Evolutionary conservation across 805 yeast genomes (phyloP).

Genomic region (Kodamaea leandrae): DNA sequence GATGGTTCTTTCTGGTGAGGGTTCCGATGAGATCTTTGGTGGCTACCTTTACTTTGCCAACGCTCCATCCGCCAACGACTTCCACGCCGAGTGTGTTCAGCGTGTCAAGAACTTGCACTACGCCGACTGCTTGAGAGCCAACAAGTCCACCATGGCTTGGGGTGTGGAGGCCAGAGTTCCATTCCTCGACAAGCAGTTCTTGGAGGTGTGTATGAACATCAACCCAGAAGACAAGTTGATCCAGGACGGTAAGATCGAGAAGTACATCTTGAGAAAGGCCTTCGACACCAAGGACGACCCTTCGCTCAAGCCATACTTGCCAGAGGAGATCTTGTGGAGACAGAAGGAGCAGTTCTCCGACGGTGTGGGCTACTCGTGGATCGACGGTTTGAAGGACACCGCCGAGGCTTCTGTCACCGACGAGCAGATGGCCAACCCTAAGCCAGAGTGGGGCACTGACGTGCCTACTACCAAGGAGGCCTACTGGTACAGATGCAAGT

Average conservation of each 20-base stretch:
- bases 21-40: conserved; percentile 98
- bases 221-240: conserved; percentile 91
- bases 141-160: conserved; percentile 99
- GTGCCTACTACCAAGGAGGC: conserved; percentile 98
- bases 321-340: conserved; percentile 97
- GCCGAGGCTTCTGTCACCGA: conserved; percentile 86
- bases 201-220: conserved; percentile 91
- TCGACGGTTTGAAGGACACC: conserved; percentile 93
- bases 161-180: conserved; percentile 99
- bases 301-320: conserved; percentile 77
- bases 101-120: conserved; percentile 96
- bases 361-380: conserved; percentile 99
- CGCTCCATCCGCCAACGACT: conserved; percentile 90
- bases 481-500: conserved; percentile 96
- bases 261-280: conserved; percentile 95
- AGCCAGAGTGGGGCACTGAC: conserved; percentile 94
- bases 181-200: conserved; percentile 90
- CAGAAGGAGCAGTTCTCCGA: conserved; percentile 99
- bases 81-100: conserved; percentile 93
- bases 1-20: conserved; percentile 99
- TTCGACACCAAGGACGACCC: conserved; percentile 91
- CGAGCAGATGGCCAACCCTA: conserved; percentile 86
- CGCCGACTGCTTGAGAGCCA: conserved; percentile 97
- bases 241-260: conserved; percentile 79
- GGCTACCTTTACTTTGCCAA: conserved; percentile 96